Conservation (phyloP, 75 land plant genomes). For the Pinus taeda region DNA sequence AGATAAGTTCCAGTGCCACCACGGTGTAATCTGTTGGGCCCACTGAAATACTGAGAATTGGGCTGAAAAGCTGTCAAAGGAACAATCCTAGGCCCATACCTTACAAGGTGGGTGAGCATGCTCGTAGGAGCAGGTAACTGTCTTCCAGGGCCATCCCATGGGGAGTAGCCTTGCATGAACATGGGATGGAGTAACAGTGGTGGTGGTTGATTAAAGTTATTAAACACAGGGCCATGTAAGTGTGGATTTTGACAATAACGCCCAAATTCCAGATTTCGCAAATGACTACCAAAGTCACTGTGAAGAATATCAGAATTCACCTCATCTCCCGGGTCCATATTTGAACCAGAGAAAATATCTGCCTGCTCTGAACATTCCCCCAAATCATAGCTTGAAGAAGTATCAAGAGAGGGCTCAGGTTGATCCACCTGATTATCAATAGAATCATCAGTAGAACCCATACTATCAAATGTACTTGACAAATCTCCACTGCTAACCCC, state of each 20-base stretch:
- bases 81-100: constrained; percentile 45
- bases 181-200: constrained; percentile 42
- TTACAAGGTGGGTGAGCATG: constrained; percentile 31
- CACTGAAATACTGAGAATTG: constrained; percentile 35
- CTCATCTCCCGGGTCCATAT: constrained; percentile 16
- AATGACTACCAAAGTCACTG: constrained; percentile 67
- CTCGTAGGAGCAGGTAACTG: constrained; percentile 36
- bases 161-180: constrained; percentile 52
- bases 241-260: constrained; percentile 56
- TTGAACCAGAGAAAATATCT: constrained; percentile 24
- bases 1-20: constrained; percentile 92
- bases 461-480: constrained; percentile 28
- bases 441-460: constrained; percentile 25
- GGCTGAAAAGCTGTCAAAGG: constrained; percentile 45
- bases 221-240: constrained; percentile 13
- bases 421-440: constrained; percentile 18
- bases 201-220: constrained; percentile 22
- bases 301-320: constrained; percentile 64
- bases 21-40: constrained; percentile 29
- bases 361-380: constrained; percentile 35
- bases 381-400: constrained; percentile 24
- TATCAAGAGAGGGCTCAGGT: constrained; percentile 22
- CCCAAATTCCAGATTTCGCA: constrained; percentile 67
- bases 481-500: constrained; percentile 37
- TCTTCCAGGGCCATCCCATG: constrained; percentile 79